Base-by-base conservation (phyloP, 345 rosid species). In the Eucalyptus pauciflora region DNA sequence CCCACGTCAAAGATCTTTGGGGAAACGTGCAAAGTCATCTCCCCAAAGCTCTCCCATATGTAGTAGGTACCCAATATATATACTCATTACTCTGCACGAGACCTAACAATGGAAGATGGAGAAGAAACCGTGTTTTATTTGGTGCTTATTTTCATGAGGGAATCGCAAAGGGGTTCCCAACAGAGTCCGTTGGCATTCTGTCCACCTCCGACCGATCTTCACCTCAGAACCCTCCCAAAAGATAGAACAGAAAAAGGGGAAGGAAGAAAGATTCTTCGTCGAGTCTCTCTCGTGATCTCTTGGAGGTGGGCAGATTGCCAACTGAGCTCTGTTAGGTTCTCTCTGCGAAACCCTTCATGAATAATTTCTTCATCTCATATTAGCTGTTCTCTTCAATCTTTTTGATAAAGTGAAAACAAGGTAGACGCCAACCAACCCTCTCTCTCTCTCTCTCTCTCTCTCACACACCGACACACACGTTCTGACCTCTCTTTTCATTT, bases 181-280 rank as follows among this genome's bases (percentile, higher is more conserved):
- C 97, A 92, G 98, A 94, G 94, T 91, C 94, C 89, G 92, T 97
- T 97, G 99, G 99, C 99, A 97, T 97, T 97, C 99, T 97, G 99
- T 97, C 98, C 99, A 96, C 99, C 99, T 97, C 99, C 96, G 83
- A 71, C 43, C 10, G 49, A 22, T 48, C 51, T 76, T 76, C 83
- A 41, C 43, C 48, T 76, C 27, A 37, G 4, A 58, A 43, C 20
- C 5, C 27, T 43, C 25, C 48, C 48, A 4, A 16, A 58, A 87
- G 31, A 3, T 11, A 33, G 37, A 51, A 33, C 10, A 8, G 12
- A 86, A 31, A 22, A 56, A 31, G 45, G 64, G 46, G 11, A n/a
- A 86, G 33, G 37, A 86, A 50, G 60, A 48, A 86, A 51, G 87
- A 86, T 48, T 49, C 87, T 31, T 86, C 16, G 52, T n/a, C 43